Conservation (phyloP, 345 rosid species). For the Mallotus nudiflorus region DNA sequence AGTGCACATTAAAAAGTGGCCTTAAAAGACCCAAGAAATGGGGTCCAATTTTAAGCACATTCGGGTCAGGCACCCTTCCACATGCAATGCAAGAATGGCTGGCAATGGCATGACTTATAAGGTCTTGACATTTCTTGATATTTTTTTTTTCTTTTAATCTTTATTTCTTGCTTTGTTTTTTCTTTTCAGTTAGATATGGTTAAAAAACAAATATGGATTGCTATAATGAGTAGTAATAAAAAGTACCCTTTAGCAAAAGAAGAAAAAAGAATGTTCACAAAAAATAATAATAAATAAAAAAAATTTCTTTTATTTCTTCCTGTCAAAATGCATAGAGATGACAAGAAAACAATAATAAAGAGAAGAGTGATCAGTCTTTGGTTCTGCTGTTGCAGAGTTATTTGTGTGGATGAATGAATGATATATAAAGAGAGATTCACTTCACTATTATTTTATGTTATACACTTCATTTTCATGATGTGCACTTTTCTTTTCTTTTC, state of each 20-base stretch:
- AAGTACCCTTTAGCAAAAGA: not conserved
- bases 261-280: conserved; percentile 8
- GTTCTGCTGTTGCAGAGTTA: too few relatives aligned
- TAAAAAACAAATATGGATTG: conserved; percentile 17
- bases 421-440: too few relatives aligned
- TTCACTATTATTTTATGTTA: too few relatives aligned
- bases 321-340: too few relatives aligned
- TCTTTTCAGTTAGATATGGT: not conserved
- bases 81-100: not conserved
- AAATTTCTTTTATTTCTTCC: not conserved
- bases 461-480: too few relatives aligned
- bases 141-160: too few relatives aligned
- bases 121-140: not conserved
- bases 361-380: too few relatives aligned
- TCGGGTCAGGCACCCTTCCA: conserved; percentile 24
- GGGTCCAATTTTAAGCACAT: conserved; percentile 17
- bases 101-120: not conserved
- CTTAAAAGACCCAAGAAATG: conserved; percentile 20
- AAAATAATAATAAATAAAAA: too few relatives aligned
- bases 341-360: too few relatives aligned
- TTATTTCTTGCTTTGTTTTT: not conserved
- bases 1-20: conserved; percentile 18
- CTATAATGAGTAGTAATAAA: conserved; percentile 12
- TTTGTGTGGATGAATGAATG: too few relatives aligned
- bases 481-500: too few relatives aligned